phyloP scores from a whole-genome alignment of 2,329 filamentous ascomycete species.

The Pseudocercospora cruenta region DNA sequence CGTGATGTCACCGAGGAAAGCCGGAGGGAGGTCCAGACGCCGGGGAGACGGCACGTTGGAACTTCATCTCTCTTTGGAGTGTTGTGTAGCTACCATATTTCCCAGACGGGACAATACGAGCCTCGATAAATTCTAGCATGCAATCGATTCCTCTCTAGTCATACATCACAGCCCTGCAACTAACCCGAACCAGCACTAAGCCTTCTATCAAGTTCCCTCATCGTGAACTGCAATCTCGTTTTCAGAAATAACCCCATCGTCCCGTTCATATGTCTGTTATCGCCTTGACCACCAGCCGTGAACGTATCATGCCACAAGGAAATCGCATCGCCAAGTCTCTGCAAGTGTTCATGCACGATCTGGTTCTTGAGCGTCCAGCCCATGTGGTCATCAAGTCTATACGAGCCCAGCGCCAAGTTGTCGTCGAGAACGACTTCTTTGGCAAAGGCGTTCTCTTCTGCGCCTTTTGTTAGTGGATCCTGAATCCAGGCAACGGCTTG shows the following conservation, averaged over 20 bases:
- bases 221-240: conserved; percentile 19
- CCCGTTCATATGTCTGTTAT: conserved; percentile 15
- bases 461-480: conserved; percentile 10
- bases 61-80: not conserved
- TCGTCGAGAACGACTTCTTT: conserved; percentile 26
- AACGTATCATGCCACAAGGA: conserved; percentile 12
- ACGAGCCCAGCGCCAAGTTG: conserved; percentile 17
- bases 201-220: conserved; percentile 19
- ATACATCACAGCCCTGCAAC: not conserved
- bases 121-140: too few relatives aligned
- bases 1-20: conserved; percentile 8
- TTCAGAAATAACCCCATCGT: conserved; percentile 18
- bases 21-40: not conserved
- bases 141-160: not conserved
- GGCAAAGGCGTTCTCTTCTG: not conserved
- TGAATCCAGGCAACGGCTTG: conserved; percentile 23
- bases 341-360: conserved; percentile 25
- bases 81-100: not conserved
- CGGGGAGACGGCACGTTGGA: not conserved
- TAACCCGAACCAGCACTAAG: not conserved
- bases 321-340: conserved; percentile 21
- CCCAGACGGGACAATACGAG: too few relatives aligned
- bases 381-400: conserved; percentile 22
- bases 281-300: conserved; percentile 10
- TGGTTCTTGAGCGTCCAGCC: conserved; percentile 26